A percentile compares a stretch with the other conserved stretches of the same genome.
Evolutionary conservation across 2,329 filamentous ascomycete species (phyloP).

Genomic region (Rhynchosporium graminicola): DNA sequence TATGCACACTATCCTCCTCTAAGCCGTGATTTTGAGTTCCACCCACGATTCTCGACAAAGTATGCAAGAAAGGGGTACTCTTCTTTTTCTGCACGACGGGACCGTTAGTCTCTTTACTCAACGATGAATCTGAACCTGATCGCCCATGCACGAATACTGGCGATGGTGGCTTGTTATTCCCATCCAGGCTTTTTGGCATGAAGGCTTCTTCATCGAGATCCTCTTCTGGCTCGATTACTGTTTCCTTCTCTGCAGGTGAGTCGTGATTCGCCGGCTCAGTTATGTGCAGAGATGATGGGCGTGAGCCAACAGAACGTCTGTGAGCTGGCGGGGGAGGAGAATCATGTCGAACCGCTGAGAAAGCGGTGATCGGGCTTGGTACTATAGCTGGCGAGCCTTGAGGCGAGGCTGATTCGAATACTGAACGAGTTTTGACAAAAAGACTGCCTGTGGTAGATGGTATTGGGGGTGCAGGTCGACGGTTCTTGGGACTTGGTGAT

Average conservation of each 20-base stretch:
- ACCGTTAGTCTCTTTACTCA: constrained; percentile 8
- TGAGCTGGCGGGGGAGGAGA: constrained; percentile 18
- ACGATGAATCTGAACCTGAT: neutral
- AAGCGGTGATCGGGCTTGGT: constrained; percentile 5
- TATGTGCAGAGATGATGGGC: constrained; percentile 22
- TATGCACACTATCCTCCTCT: constrained; percentile 28
- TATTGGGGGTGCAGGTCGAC: constrained; percentile 4
- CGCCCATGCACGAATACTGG: constrained; percentile 22
- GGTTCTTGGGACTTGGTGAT: constrained; percentile 6
- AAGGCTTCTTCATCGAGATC: constrained; percentile 17
- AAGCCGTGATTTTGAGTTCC: constrained; percentile 20
- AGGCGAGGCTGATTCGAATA: constrained; percentile 32
- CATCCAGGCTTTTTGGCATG: constrained; percentile 25
- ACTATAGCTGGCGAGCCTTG: constrained; percentile 14
- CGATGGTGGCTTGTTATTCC: constrained; percentile 22
- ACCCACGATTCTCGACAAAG: constrained; percentile 18
- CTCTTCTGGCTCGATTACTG: constrained; percentile 3
- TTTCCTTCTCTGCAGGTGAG: neutral
- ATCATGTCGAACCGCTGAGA: constrained; percentile 2
- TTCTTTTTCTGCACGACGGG: neutral
- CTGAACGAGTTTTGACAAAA: constrained; percentile 35
- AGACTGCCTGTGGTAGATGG: constrained; percentile 27
- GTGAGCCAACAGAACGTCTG: constrained; percentile 2
- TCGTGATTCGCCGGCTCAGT: neutral
- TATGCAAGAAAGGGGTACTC: constrained; percentile 25